These are phyloP conservation scores for Lycium barbarum DNA, from an alignment of 257 asterid species.

Conservation along the genomic window DNA sequence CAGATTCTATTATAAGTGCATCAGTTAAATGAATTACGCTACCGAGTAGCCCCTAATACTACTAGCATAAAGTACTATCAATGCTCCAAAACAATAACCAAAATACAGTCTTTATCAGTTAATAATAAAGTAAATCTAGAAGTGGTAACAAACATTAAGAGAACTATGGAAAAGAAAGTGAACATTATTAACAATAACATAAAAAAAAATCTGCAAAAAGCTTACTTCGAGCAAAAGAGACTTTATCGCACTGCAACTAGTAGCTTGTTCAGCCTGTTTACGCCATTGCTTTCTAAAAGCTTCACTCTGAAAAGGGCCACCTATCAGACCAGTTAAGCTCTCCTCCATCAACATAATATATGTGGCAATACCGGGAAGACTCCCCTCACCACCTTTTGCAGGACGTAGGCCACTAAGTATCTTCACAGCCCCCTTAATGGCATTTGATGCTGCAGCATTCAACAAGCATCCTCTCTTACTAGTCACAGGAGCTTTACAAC, in stretches of 20 bases:
- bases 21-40: not conserved
- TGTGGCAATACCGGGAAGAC: conserved; percentile 62
- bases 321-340: conserved; percentile 71
- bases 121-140: not conserved
- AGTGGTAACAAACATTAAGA: conserved; percentile 19
- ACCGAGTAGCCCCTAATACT: not conserved
- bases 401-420: conserved; percentile 58
- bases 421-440: conserved; percentile 69
- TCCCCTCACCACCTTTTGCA: conserved; percentile 65
- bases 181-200: not conserved
- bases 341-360: conserved; percentile 76
- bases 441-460: conserved; percentile 85
- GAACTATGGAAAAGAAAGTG: not conserved
- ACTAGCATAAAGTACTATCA: not conserved
- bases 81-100: not conserved
- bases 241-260: conserved; percentile 58
- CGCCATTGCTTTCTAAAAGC: conserved; percentile 74
- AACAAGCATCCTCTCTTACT: conserved; percentile 84
- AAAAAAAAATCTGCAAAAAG: not conserved
- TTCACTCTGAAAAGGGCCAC: conserved; percentile 67
- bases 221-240: conserved; percentile 78
- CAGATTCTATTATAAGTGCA: not conserved
- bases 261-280: conserved; percentile 64
- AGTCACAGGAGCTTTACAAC: conserved; percentile 66
- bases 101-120: not conserved